phyloP scores from a whole-genome alignment of 2,329 filamentous ascomycete species.

The Orbilia quercus region DNA sequence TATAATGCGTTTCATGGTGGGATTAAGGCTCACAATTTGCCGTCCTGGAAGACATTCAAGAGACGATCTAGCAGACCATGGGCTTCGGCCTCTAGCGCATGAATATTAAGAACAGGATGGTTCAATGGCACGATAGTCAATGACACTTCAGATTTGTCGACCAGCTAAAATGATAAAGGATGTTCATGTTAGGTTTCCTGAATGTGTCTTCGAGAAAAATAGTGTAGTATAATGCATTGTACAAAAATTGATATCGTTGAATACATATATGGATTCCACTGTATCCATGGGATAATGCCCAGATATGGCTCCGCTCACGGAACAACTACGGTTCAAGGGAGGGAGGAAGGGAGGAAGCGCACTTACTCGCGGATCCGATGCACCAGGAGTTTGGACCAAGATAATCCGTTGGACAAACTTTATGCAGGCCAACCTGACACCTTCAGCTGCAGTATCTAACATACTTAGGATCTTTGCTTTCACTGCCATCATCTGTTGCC shows the following conservation, averaged over 20 bases:
- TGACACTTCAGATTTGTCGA: slow-evolving; percentile 83
- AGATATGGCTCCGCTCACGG: slow-evolving; percentile 37
- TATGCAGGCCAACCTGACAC: slow-evolving; percentile 91
- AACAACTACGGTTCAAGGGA: slow-evolving; percentile 30
- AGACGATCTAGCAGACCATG: slow-evolving; percentile 90
- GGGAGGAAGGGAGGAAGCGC: slow-evolving; percentile 31
- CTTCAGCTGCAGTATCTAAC: slow-evolving; percentile 82
- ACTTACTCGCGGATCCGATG: slow-evolving; percentile 83
- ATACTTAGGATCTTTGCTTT: slow-evolving; percentile 88
- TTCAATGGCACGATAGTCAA: slow-evolving; percentile 84
- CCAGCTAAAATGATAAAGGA: slow-evolving; percentile 69
- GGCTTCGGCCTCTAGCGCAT: slow-evolving; percentile 90
- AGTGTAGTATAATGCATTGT: slow-evolving; percentile 1
- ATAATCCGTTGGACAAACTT: slow-evolving; percentile 97
- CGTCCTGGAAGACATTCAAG: slow-evolving; percentile 84
- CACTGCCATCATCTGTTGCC: slow-evolving; percentile 88
- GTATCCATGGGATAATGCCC: slow-evolving; percentile 20
- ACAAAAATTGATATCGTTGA: slow-evolving; percentile 10
- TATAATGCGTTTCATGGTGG: slow-evolving; percentile 33
- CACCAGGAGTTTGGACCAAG: slow-evolving; percentile 86
- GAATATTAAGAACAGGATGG: slow-evolving; percentile 81
- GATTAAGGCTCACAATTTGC: slow-evolving; percentile 62
- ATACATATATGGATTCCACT: slow-evolving; percentile 29
- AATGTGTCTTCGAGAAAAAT: slow-evolving; percentile 7
- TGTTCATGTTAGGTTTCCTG: slow-evolving; percentile 43